Evolutionary conservation across 2,329 filamentous ascomycete species (phyloP).

Genomic region (Diaporthe sp.): DNA sequence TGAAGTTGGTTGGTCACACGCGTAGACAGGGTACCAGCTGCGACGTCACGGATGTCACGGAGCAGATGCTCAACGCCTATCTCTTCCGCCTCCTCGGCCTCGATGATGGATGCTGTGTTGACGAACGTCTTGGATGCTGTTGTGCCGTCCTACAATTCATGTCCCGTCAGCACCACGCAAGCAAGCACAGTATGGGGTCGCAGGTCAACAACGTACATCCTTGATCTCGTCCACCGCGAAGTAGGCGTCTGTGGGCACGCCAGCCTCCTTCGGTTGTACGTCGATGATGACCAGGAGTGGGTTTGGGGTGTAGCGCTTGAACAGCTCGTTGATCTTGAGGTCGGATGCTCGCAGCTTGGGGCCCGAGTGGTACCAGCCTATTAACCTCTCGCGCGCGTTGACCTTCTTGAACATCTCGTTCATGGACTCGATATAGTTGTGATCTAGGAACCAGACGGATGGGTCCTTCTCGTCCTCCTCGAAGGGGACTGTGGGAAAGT

Average conservation of each 20-base stretch:
- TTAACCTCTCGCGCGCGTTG: conserved; percentile 97
- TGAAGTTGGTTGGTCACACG: conserved; percentile 98
- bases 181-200: neutral
- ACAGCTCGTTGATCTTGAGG: conserved; percentile 98
- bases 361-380: conserved; percentile 99
- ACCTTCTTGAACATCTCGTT: conserved; percentile 99
- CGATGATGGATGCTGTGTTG: conserved; percentile 97
- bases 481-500: conserved; percentile 70
- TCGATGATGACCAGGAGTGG: conserved; percentile 98
- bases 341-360: conserved; percentile 97
- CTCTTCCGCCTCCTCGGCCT: conserved; percentile 98
- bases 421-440: conserved; percentile 99
- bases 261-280: conserved; percentile 97
- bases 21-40: conserved; percentile 95
- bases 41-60: conserved; percentile 97
- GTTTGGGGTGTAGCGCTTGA: conserved; percentile 98
- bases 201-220: conserved; percentile 75
- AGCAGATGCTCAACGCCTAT: conserved; percentile 98
- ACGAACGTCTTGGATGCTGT: conserved; percentile 98
- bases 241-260: conserved; percentile 97
- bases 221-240: conserved; percentile 99
- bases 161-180: conserved; percentile 36
- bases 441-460: conserved; percentile 98
- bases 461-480: conserved; percentile 99
- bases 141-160: conserved; percentile 85